Base-by-base conservation (phyloP, 306 rosid species). In the Acacia acuminata region DNA sequence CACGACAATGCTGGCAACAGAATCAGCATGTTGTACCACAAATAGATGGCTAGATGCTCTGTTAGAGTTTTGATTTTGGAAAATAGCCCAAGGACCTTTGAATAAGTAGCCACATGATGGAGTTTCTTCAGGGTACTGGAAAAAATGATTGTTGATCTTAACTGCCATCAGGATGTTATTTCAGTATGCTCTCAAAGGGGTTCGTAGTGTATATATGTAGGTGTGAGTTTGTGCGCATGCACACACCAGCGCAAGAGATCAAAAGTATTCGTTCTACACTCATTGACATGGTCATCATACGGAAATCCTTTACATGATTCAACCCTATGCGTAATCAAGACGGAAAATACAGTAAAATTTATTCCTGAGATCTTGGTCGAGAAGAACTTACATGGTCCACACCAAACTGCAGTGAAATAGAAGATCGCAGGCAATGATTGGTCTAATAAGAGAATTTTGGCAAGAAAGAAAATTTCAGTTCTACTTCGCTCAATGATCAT, bases 361-460 rank as follows among this genome's bases (percentile, higher is more conserved):
- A 24, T 17, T 53, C 36, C 58, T 44, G 73, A 85, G 16, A 43
- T 55, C 56, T 27, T 55, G 42, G 34, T 51, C 8, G 12, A 44
- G 65, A 30, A 78, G 61, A 81, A 89, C 97, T 94, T 90, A 92
- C 98, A 94, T 78, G 98, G 97, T 25, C 96, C 97, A 77, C 98
- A 92, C 98, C 97, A 94, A 64, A 48, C 92, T 32, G 98, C 97
- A 61, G 97, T 92, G 90, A 92, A 94, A 81, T 94, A 94, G 89
- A 92, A 90, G 85, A 94, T 66, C 2, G 96, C 90, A 5, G 93
- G 93, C 87, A 85, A 67, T n/a, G 94, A 88, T 60, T 79, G 82
- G 43, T 88, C 98, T 94, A 44, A 58, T 10, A 81, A 51, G 47
- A 84, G 73, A 75, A 82, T 75, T 58, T 63, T 55, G 32, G 45